Conservation (phyloP, 257 asterid genomes). For the Penstemon newberryi region DNA sequence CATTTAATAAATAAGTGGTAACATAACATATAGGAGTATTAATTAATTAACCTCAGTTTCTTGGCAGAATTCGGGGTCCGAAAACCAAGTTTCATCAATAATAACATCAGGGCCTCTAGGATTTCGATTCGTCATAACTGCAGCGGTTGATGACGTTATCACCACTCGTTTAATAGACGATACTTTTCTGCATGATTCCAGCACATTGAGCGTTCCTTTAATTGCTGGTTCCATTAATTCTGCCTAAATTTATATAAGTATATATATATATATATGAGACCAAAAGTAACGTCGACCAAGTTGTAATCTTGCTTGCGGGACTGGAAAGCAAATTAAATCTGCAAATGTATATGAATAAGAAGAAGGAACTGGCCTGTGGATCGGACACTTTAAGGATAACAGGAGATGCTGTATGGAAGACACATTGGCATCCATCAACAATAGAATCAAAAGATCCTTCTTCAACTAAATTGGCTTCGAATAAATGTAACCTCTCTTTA, state of each 20-base stretch:
- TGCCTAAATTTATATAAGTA: conserved; percentile 23
- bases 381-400: conserved; percentile 12
- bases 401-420: conserved; percentile 46
- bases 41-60: conserved; percentile 38
- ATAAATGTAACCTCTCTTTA: conserved; percentile 31
- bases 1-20: too few relatives aligned
- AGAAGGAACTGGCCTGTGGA: conserved; percentile 31
- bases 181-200: conserved; percentile 40
- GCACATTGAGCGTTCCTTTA: conserved; percentile 51
- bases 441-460: conserved; percentile 37
- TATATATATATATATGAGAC: too few relatives aligned
- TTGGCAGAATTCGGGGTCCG: conserved; percentile 39
- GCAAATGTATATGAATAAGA: too few relatives aligned
- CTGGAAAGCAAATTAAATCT: too few relatives aligned
- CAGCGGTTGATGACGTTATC: conserved; percentile 41
- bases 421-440: conserved; percentile 38
- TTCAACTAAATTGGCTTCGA: conserved; percentile 25
- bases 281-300: too few relatives aligned
- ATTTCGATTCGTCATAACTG: conserved; percentile 30
- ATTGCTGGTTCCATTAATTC: conserved; percentile 51
- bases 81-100: conserved; percentile 53
- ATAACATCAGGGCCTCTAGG: conserved; percentile 34
- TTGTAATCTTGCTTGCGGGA: too few relatives aligned
- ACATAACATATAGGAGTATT: too few relatives aligned
- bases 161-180: conserved; percentile 43